Base-by-base conservation (phyloP, 768 basidiomycete genomes). In the Boletus tylopilopsis region DNA sequence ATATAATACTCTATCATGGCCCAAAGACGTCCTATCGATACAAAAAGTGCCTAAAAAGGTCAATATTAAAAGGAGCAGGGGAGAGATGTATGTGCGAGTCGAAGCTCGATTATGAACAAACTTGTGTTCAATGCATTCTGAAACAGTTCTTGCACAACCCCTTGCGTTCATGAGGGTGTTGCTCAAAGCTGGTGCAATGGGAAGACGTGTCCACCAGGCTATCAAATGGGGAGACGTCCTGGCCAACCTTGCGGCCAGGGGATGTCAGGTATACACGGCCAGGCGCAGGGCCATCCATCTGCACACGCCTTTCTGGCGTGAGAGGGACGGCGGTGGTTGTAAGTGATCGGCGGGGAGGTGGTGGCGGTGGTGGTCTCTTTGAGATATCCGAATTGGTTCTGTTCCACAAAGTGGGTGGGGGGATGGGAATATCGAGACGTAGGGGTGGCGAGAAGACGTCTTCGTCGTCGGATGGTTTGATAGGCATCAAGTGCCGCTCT, bases 141-240 rank as follows among this genome's bases (percentile, higher is more conserved):
- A 80, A 79, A 64, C 85, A 89, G 55, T 80, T 82, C 54, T 73
- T 81, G 66, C 85, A 86, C 69, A 80, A 73, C 7, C 84, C 83
- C 60, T 76, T 74, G 39, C 74, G 71, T 68, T 86, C 82, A 70
- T 82, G 82, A 36, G 80, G 80, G 61, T 82, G 81, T 68, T 86
- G 83, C 59, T 77, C 78, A 66, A 87, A 85, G 39, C 75, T 71
- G 21, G 53, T 62, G 58, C 86, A 85, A 10, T 67, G 70, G 19
- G 54, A 57, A 21, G 69, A 66, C 33, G 78, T 63, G 53, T 86
- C 82, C 25, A 71, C 68, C 33, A 76, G 71, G 58, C 82, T 85
- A 56, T 86, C 84, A 52, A 87, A 87, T 21, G 85, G 83, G 40
- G 84, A 84, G 30, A 70, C 66, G 50, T 80, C 75, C 48, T 76